Base-by-base conservation (phyloP, 2,329 filamentous ascomycete species). In the Phoma herbarum region DNA sequence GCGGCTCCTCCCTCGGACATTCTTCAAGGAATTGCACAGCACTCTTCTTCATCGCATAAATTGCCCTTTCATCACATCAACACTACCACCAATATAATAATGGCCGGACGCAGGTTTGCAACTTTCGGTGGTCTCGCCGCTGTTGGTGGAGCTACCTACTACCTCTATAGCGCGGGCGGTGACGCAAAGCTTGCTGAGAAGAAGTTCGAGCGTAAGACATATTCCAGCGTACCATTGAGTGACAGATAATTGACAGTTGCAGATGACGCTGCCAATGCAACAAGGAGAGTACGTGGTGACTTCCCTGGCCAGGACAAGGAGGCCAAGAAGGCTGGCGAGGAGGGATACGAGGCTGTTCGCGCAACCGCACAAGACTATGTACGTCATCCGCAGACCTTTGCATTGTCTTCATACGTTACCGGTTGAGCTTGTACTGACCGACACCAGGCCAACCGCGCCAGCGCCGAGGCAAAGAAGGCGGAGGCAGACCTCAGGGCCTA, bases 151-250 rank as follows among this genome's bases (percentile, higher is more conserved):
- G 85, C 83, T 59, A 87, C 86, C 65, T 98, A 97, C 84, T 98
- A 98, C 83, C 85, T 98, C 63, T 99, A 96, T 84, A 84, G 81
- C 50, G 90, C 93, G 16, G 94, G 94, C 61, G 93, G 94, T 57
- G 86, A 88, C 77, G 84, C 92, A 50, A 91, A 90, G 78, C 87
- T 85, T 48, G 94, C 93, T n/a, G 87, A 93, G 84, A 91, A 94
- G 83, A 84, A 95, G 78, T 85, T 91, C 67, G 91, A 97, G 82
- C 86, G 94, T 97, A 81, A 44, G 88, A 81, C 55, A 10, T 9
- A 16, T 16, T 9, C 9, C 8, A n/a, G 16, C 6, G 28, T 20
- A 6, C 20, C 4, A 33, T 25, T n/a, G 11, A 6, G 2, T 20
- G n/a, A 33, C 52, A 39, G 12, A 23, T 1, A 2, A 43, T 69